These are phyloP conservation scores for Cupressus sempervirens DNA, from an alignment of 75 land plant species.

Conservation along the genomic window DNA sequence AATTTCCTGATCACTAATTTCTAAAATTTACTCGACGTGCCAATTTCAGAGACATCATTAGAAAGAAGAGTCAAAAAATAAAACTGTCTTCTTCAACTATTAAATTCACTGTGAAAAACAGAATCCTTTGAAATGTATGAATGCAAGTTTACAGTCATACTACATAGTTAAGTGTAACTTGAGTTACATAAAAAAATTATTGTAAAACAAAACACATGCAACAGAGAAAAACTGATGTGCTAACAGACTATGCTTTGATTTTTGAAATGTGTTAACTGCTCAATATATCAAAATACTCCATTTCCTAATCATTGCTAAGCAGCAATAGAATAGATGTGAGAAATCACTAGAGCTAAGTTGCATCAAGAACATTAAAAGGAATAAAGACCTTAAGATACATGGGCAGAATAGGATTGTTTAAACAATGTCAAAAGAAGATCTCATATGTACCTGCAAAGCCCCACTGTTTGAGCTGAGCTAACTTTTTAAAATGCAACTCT, in stretches of 20 bases:
- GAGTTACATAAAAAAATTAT: not conserved
- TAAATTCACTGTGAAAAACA: not conserved
- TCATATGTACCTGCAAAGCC: too few species aligned
- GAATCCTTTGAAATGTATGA: not conserved
- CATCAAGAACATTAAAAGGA: not conserved
- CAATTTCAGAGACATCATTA: not conserved
- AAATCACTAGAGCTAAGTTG: not conserved
- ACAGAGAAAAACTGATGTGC: not conserved
- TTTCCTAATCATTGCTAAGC: too few species aligned
- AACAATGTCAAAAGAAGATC: not conserved
- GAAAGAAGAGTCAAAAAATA: not conserved
- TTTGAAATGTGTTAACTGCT: not conserved
- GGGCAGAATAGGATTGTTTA: not conserved
- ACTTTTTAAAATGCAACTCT: too few species aligned
- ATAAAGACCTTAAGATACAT: too few species aligned
- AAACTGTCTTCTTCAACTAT: not conserved
- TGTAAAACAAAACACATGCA: not conserved
- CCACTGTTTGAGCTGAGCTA: too few species aligned
- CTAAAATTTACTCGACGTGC: not conserved
- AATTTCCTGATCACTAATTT: not conserved
- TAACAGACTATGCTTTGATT: not conserved
- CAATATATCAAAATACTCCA: too few species aligned
- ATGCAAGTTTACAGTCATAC: not conserved
- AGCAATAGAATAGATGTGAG: too few species aligned
- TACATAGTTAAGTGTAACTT: not conserved